Base-by-base conservation (phyloP, 2,329 filamentous ascomycete genomes). In the Sclerotinia trifoliorum region DNA sequence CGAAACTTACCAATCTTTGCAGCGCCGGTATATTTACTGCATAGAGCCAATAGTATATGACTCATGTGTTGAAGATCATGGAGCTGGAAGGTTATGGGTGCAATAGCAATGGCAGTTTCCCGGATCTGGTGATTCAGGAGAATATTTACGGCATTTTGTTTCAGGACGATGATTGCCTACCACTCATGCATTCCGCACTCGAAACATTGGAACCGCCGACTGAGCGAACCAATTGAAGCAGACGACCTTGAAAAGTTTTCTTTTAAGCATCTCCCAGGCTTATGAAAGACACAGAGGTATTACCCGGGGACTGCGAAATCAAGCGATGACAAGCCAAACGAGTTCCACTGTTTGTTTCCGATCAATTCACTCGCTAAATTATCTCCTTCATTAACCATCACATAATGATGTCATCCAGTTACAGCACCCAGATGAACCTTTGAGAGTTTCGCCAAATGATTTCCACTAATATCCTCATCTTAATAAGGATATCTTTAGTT, bases 211-310 rank as follows among this genome's bases (percentile, higher is more conserved):
- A 92, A 87, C 73, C 87, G 95, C 72, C 86, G 95, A 73, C 83
- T 98, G 49, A 98, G 94, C 78, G 95, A 99, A 78, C 94, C 95
- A 0, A 88, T 94, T 21, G 86, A 88, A 46, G 85, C 89, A 0
- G 95, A 99, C 78, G 95, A 99, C 77, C 98, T 99, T 82, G 95
- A 95, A 46, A 93, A 88, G 71, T 98, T 99, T 79, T 88, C 92
- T 49, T 99, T 96, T 83, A 99, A 98, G 81, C 98, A 99, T 74
- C 81, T 99, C 60, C 93, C 94, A 0, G 94, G 98, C 24, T 83
- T 99, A n/a, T 94, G 98, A 75, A 98, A 97, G 79, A 94, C 95
- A 66, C 80, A 98, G 98, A 78, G 95, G 98, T 75, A 93, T 98
- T 39, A 97, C 99, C 44, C 94, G 97, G 75, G 98, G 97, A 78